A percentile compares a stretch with the other conserved stretches of the same genome.
phyloP scores from a whole-genome alignment of 2,329 filamentous ascomycete species.

The Pseudogymnoascus sp. region DNA sequence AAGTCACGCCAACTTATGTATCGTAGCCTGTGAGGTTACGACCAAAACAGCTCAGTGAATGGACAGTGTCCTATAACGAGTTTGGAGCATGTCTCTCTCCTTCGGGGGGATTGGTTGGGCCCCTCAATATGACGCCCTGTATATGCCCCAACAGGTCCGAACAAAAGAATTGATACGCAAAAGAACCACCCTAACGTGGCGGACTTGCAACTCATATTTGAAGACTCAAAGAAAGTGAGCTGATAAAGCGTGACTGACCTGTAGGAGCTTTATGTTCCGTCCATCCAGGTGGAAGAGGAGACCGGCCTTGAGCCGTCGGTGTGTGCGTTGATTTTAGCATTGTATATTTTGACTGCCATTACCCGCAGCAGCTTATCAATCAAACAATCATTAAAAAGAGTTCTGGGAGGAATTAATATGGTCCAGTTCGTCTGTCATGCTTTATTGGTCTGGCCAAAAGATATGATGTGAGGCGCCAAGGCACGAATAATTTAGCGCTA shows the following conservation, averaged over 20 bases:
- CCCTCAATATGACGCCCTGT: neutral
- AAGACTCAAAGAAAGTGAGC: neutral
- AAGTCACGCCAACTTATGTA: neutral
- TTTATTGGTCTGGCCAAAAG: slow-evolving; percentile 3
- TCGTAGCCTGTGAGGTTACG: neutral
- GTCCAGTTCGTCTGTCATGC: neutral
- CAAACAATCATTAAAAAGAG: neutral
- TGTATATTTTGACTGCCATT: slow-evolving; percentile 2
- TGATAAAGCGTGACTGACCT: slow-evolving; percentile 36
- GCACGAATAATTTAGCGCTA: slow-evolving; percentile 13
- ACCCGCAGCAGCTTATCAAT: neutral
- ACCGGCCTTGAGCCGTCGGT: slow-evolving; percentile 37
- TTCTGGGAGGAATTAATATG: neutral
- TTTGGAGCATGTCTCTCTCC: neutral
- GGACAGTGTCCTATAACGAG: neutral
- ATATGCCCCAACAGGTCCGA: neutral
- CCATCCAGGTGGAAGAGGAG: slow-evolving; percentile 73
- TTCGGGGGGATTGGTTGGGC: too few relatives aligned
- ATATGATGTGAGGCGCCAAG: slow-evolving; percentile 10
- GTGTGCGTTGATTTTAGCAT: slow-evolving; percentile 79
- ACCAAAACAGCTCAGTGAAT: neutral
- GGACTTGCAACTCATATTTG: neutral
- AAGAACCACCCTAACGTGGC: neutral
- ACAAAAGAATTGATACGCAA: neutral
- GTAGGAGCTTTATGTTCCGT: slow-evolving; percentile 88